phyloP scores from a whole-genome alignment of 139 green algal species.

The Ettlia oleoabundans region DNA sequence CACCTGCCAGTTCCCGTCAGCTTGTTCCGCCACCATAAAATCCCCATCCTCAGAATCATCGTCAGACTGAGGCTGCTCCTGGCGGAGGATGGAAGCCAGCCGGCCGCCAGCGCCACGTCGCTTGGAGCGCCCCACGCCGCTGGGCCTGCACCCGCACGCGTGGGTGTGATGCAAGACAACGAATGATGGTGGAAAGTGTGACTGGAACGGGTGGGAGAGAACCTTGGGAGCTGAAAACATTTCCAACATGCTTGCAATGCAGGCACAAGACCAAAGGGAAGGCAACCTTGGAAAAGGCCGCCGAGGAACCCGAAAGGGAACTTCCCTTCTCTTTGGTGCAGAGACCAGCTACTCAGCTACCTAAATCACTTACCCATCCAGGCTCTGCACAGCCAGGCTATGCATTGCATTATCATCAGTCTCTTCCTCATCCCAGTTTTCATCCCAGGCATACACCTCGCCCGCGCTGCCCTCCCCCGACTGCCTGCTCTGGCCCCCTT shows the following conservation, averaged over 20 bases:
- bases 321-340: no score
- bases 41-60: not conserved
- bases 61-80: not conserved
- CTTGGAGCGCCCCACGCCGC: slow-evolving; percentile 13
- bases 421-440: not conserved
- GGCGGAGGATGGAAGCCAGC: slow-evolving; percentile 22
- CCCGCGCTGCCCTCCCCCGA: not conserved
- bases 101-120: slow-evolving; percentile 5
- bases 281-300: no score
- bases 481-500: not conserved
- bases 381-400: slow-evolving; percentile 1
- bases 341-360: not conserved
- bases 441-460: not conserved
- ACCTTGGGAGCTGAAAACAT: not conserved
- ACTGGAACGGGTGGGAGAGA: not conserved
- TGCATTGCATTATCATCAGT: no score
- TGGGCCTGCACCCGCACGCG: no score
- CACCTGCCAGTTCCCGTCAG: no score
- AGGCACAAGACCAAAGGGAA: no score
- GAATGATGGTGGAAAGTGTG: no score
- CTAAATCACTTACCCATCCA: slow-evolving; percentile 2
- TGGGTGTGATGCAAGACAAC: no score
- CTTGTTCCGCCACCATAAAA: not conserved
- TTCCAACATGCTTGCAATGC: not conserved
- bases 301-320: no score